A percentile compares a stretch with the other conserved stretches of the same genome.
phyloP scores from a whole-genome alignment of 805 yeast species.

The Hanseniaspora nectarophila region DNA sequence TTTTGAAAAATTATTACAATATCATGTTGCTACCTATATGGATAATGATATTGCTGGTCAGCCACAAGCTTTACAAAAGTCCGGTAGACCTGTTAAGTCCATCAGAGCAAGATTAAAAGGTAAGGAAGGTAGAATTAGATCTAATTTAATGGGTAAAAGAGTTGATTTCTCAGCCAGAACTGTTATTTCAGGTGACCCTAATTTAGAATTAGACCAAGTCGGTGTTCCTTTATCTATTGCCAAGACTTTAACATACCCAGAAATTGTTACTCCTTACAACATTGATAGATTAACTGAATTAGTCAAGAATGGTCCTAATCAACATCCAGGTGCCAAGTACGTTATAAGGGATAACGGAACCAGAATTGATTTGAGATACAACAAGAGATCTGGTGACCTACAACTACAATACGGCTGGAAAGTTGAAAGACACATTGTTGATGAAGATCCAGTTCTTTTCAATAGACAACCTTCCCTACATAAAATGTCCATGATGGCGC shows the following conservation, averaged over 20 bases:
- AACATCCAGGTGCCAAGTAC: conserved; percentile 98
- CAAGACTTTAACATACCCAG: conserved; percentile 89
- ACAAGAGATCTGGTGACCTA: conserved; percentile 96
- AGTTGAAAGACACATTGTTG: conserved; percentile 96
- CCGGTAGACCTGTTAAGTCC: conserved; percentile 97
- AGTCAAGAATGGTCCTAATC: conserved; percentile 96
- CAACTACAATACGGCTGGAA: conserved; percentile 98
- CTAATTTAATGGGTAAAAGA: conserved; percentile 98
- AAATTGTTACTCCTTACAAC: conserved; percentile 93
- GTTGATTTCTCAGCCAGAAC: conserved; percentile 98
- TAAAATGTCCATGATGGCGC: conserved; percentile 99
- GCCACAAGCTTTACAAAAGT: conserved; percentile 96
- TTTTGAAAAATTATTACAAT: conserved; percentile 87
- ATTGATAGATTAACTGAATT: conserved; percentile 84
- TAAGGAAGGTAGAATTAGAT: conserved; percentile 97
- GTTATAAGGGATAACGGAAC: conserved; percentile 98
- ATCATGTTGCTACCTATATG: conserved; percentile 98
- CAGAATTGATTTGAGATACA: conserved; percentile 92
- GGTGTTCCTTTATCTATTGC: conserved; percentile 98
- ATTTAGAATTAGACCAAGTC: conserved; percentile 91
- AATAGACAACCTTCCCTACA: conserved; percentile 99
- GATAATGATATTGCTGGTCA: conserved; percentile 99
- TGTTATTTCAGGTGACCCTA: conserved; percentile 98
- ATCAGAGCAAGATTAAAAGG: conserved; percentile 99
- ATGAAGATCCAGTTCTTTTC: conserved; percentile 92